Conservation (phyloP, 192 early-diverging fungal genomes). For the Geosiphon pyriformis region DNA sequence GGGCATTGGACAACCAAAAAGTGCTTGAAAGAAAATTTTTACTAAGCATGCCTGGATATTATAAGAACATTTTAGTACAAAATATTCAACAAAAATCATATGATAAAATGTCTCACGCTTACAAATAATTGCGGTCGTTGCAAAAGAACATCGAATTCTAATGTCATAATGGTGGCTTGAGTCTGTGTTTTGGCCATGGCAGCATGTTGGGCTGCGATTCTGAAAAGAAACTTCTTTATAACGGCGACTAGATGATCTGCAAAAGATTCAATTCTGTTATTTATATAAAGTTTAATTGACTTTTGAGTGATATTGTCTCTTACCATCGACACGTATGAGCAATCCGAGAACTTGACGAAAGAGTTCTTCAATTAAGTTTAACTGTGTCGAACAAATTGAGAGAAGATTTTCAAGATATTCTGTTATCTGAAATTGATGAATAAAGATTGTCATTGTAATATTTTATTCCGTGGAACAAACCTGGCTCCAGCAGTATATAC, state of each 20-base stretch:
- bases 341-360: background rate
- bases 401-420: background rate
- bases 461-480: too few species aligned
- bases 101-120: too few species aligned
- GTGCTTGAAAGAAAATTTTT: background rate
- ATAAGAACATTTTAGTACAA: too few species aligned
- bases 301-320: background rate
- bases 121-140: background rate
- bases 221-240: constrained; percentile 2
- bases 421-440: background rate
- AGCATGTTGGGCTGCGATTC: background rate
- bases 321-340: background rate
- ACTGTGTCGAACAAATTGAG: background rate
- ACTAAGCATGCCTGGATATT: background rate
- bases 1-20: background rate
- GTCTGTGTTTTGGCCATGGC: background rate
- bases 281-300: too few species aligned
- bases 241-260: background rate
- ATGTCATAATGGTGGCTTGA: background rate
- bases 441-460: background rate
- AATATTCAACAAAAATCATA: too few species aligned
- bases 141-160: background rate
- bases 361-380: background rate
- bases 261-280: background rate
- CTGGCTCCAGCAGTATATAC: too few species aligned